These are phyloP conservation scores for Aeschynomene evenia DNA, from an alignment of 306 rosid species.

Conservation along the genomic window DNA sequence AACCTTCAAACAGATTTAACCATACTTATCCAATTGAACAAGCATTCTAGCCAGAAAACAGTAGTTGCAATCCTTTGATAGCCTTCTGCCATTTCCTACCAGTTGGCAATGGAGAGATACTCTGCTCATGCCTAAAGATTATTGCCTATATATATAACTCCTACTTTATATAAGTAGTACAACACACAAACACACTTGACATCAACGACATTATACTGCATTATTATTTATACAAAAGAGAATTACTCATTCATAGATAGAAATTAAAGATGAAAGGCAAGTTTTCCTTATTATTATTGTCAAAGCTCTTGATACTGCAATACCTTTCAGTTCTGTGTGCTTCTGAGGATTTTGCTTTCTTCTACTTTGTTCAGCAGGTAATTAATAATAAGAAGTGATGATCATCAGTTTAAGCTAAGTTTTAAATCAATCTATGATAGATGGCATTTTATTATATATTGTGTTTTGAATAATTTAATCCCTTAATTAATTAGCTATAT, in stretches of 20 bases:
- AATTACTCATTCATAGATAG: no score
- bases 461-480: no score
- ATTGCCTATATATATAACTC: no score
- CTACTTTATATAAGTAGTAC: no score
- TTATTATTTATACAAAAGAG: no score
- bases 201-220: no score
- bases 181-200: no score
- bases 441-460: no score
- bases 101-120: slow-evolving; percentile 37
- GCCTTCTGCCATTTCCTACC: slow-evolving; percentile 12
- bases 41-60: background rate
- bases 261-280: slow-evolving; percentile 27
- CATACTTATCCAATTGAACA: slow-evolving; percentile 12
- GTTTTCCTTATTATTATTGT: slow-evolving; percentile 18
- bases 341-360: slow-evolving; percentile 50
- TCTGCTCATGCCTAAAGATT: slow-evolving; percentile 58
- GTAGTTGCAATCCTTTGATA: background rate
- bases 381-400: no score
- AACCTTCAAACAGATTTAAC: background rate
- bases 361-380: slow-evolving; percentile 65
- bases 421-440: no score
- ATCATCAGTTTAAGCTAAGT: no score
- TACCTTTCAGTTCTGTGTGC: slow-evolving; percentile 35
- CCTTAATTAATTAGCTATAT: no score
- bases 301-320: slow-evolving; percentile 38